Base-by-base conservation (phyloP, 2,329 filamentous ascomycete genomes). In the Sporothrix globosa region DNA sequence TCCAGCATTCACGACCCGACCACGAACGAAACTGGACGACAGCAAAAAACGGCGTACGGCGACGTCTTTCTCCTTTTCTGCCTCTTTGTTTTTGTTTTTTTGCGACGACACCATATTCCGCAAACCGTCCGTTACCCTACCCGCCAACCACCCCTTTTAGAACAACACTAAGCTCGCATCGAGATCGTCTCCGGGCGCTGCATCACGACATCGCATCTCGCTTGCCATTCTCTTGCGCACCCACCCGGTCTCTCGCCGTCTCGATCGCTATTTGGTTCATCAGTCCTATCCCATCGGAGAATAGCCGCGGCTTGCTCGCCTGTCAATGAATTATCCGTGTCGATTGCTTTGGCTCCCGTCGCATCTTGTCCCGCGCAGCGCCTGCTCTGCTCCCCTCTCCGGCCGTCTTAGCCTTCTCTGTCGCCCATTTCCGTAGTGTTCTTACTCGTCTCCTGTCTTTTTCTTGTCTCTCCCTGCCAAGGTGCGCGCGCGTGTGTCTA, bases 331-430 rank as follows among this genome's bases (percentile, higher is more conserved):
- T 46, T 63, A 44, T 46, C 39, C 58, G 58, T 63, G 39, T 44
- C 39, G 58, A 63, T 63, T 63, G 58, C 39, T 27, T 61, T 69
- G 67, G 54, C 54, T 60, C 53, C 67, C 30, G 58, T 63, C 58
- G 58, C 58, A 63, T 63, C 58, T 46, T n/a, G 44, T 63, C 58
- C 58, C 58, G 39, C 34, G n/a, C 58, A 27, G 39, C 58, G 58
- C 58, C 58, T 39, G 21, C n/a, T 52, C 41, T 24, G 53, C 67
- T 41, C 41, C 50, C 27, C 69, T 24, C 19, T 39, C 39, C 39
- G 54, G 21, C 56, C 27, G 30, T 67, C 21, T 69, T 69, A 52
- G 19, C 53, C n/a, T 52, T 60, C 27, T 65, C 41, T 46, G 9
- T 53, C 41, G 13, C 48, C 30, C 68, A 19, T 65, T 48, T 63